A percentile compares a stretch with the other conserved stretches of the same genome.
Conservation (phyloP, 139 green algal species). For the Coccomyxa sp. region DNA sequence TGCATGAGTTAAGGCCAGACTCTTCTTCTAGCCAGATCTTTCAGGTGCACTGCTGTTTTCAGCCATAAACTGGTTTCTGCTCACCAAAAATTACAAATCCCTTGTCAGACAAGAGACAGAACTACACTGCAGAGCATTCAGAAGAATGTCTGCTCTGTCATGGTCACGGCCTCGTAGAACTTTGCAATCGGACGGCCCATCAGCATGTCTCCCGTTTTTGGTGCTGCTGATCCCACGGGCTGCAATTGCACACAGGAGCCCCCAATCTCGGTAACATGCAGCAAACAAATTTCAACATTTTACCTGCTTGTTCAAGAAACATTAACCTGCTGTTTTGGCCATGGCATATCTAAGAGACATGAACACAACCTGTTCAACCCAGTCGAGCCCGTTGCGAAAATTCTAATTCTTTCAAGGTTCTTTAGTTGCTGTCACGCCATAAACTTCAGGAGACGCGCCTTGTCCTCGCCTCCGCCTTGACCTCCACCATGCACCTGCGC, state of each 20-base stretch:
- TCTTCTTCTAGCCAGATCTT: too few relatives aligned
- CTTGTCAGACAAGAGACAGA: too few relatives aligned
- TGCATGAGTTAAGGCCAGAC: too few relatives aligned
- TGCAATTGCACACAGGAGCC: background rate
- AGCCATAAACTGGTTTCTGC: too few relatives aligned
- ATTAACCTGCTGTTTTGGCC: background rate
- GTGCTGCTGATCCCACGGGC: background rate
- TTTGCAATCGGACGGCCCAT: background rate
- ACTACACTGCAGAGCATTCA: background rate
- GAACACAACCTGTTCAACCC: background rate
- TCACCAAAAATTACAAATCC: too few relatives aligned
- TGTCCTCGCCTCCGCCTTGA: background rate
- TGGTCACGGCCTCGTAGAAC: constrained; percentile 6
- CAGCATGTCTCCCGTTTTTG: background rate
- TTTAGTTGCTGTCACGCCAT: too few relatives aligned
- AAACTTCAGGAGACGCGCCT: background rate
- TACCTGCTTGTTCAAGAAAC: background rate
- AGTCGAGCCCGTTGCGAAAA: background rate
- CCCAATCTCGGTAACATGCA: background rate
- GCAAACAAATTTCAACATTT: background rate
- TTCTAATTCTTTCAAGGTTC: too few relatives aligned
- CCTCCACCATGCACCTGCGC: background rate
- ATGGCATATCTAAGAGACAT: background rate
- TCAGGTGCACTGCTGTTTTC: too few relatives aligned
- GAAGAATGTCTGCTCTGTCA: background rate